phyloP scores from a whole-genome alignment of 129 eudicot species.

The Saposhnikovia divaricata region DNA sequence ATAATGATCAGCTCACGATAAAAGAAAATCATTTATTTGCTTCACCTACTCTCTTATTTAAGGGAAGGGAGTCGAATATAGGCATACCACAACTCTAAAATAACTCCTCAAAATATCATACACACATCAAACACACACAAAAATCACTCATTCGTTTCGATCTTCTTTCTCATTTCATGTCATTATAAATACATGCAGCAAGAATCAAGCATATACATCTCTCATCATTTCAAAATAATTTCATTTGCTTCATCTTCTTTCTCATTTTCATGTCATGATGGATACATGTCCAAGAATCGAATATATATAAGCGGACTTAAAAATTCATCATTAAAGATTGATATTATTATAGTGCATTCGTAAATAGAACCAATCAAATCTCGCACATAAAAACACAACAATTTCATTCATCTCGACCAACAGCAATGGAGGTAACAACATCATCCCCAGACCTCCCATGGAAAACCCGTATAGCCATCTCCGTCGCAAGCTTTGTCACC shows the following conservation, averaged over 20 bases:
- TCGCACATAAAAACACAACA: background rate
- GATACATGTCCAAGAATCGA: no score
- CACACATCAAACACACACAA: background rate
- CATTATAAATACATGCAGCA: background rate
- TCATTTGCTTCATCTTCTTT: no score
- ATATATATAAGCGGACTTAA: no score
- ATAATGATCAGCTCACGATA: background rate
- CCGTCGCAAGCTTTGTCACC: background rate
- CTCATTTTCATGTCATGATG: no score
- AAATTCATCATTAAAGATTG: no score
- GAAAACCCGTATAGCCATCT: slow-evolving; percentile 10
- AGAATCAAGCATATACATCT: background rate
- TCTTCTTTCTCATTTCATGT: background rate
- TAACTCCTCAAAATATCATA: background rate
- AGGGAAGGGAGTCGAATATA: background rate
- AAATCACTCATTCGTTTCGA: background rate
- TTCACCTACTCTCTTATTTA: background rate
- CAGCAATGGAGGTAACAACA: background rate
- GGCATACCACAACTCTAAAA: background rate
- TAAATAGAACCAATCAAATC: background rate
- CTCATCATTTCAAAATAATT: no score
- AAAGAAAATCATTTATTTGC: no score
- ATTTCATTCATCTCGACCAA: no score
- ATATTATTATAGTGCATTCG: no score
- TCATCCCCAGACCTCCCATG: background rate